These are phyloP conservation scores for Amauroascus niger DNA, from an alignment of 2,329 filamentous ascomycete species.

Conservation along the genomic window DNA sequence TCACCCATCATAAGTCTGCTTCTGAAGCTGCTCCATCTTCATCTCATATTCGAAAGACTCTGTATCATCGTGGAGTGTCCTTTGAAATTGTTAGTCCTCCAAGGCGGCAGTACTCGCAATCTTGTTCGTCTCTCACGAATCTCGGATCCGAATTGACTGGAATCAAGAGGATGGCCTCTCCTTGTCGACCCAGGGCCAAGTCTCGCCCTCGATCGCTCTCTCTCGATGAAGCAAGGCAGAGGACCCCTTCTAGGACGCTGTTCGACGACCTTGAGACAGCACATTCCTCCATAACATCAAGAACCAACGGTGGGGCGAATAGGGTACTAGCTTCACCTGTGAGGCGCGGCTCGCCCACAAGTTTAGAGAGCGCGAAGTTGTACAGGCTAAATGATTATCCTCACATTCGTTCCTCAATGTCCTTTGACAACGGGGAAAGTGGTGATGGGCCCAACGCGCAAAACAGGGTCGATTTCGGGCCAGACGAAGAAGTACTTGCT, in stretches of 20 bases:
- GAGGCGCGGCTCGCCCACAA: not conserved
- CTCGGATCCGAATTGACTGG: not conserved
- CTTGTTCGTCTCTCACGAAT: not conserved
- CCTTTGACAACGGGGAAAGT: not conserved
- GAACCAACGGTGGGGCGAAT: constrained; percentile 7
- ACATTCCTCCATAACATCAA: constrained; percentile 19
- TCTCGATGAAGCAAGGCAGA: constrained; percentile 4
- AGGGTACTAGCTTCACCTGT: not conserved
- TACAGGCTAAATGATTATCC: not conserved
- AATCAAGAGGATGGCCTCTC: not conserved
- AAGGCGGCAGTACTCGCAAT: not conserved
- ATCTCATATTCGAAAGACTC: constrained; percentile 3
- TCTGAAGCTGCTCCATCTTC: constrained; percentile 12
- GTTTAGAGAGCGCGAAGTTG: not conserved
- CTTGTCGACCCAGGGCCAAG: not conserved
- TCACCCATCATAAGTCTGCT: constrained; percentile 12
- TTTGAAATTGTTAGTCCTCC: constrained; percentile 19
- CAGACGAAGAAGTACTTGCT: not conserved
- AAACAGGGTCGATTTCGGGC: not conserved
- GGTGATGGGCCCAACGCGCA: not conserved
- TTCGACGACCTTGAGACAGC: constrained; percentile 19
- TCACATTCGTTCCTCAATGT: not conserved
- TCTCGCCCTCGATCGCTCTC: constrained; percentile 9
- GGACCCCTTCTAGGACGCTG: constrained; percentile 16
- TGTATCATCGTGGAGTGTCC: constrained; percentile 16